Base-by-base conservation (phyloP, 2,329 filamentous ascomycete species). In the Fusarium dlaminii region DNA sequence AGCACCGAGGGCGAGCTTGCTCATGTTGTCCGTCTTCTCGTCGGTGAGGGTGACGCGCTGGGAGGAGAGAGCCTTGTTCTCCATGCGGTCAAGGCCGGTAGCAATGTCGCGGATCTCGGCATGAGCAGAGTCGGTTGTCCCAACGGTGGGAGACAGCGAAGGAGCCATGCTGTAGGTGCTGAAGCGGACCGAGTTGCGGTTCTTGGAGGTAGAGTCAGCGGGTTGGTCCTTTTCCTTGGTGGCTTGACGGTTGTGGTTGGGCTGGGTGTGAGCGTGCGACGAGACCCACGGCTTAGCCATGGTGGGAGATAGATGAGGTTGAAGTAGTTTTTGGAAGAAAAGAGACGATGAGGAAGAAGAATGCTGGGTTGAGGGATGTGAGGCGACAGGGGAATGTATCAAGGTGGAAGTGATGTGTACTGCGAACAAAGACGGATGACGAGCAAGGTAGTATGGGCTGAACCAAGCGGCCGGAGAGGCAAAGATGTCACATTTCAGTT, bases 1-100 rank as follows among this genome's bases (percentile, higher is more conserved):
- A 69, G 95, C 95, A 54, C 95, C 93, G 59, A 98, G 89, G 42
- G 95, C 95, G 66, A 97, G 89, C 85, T 97, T 97, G 86, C 91
- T 92, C 83, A 97, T 87, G 81, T 93, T 92, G 79, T 94, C 93
- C 27, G 88, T 90, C 87, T 97, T 97, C 83, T 96, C 91, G 72
- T 92, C 90, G 81, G 87, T 93, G 73, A 95, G 90, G 64, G 90
- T 87, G 46, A 83, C 81, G 32, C 95, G 92, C 86, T 98, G 95
- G 78, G 92, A 90, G 77, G 90, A 86, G 34, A 98, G 90, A 55
- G 93, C 93, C 84, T 94, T 94, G 87, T 97, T 96, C 83, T 97
- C 94, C 85, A 98, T 93, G 79, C 95, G 93, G 79, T 94, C 92
- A 73, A 98, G 90, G 68, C 93, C 92, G 70, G 92, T 90, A 78